Percentiles rank a stretch among this genome's conserved stretches.
phyloP scores from a whole-genome alignment of 2,329 filamentous ascomycete species.

The Cordyceps sp. region DNA sequence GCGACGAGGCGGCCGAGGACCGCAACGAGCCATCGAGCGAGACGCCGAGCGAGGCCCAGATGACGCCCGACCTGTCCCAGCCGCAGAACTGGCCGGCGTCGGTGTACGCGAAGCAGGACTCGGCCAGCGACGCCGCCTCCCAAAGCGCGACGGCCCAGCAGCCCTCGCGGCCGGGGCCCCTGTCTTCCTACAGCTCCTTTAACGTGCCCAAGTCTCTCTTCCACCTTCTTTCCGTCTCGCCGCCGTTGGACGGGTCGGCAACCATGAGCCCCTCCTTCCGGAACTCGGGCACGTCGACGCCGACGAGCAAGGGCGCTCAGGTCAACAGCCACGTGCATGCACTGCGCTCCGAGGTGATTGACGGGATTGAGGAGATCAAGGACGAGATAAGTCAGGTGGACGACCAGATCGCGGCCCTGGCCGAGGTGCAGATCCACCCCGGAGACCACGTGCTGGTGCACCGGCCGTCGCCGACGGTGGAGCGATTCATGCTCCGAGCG shows the following conservation, averaged over 20 bases:
- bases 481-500: constrained; percentile 76
- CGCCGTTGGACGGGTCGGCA: constrained; percentile 24
- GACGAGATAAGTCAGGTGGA: constrained; percentile 89
- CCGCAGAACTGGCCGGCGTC: constrained; percentile 14
- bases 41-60: constrained; percentile 30
- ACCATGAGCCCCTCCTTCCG: constrained; percentile 27
- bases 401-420: constrained; percentile 77
- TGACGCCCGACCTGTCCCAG: constrained; percentile 18
- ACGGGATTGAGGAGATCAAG: constrained; percentile 88
- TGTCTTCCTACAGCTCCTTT: constrained; percentile 47
- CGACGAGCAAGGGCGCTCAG: constrained; percentile 18
- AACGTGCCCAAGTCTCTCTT: constrained; percentile 65
- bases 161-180: constrained; percentile 37
- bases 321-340: constrained; percentile 41
- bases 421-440: constrained; percentile 82
- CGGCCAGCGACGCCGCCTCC: constrained; percentile 12
- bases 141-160: constrained; percentile 9
- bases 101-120: constrained; percentile 17
- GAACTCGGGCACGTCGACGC: constrained; percentile 32
- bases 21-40: constrained; percentile 48
- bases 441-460: constrained; percentile 87
- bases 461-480: constrained; percentile 70
- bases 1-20: constrained; percentile 77
- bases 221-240: constrained; percentile 63
- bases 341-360: constrained; percentile 77